Evolutionary conservation across 2,329 filamentous ascomycete genomes (phyloP).

Genomic region (Penicillium concentricum): DNA sequence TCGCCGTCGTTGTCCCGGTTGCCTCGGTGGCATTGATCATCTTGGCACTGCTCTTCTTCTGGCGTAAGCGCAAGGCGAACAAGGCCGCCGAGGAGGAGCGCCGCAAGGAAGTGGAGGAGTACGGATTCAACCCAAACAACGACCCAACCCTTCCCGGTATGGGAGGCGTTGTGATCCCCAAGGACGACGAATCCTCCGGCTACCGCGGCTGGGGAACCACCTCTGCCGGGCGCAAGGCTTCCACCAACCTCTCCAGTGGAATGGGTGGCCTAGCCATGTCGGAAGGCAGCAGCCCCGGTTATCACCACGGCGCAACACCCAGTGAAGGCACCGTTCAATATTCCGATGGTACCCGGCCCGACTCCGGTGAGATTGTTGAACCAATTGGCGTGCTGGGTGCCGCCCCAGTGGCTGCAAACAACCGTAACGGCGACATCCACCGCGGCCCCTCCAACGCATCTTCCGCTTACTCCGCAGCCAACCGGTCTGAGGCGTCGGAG

Average conservation of each 20-base stretch:
- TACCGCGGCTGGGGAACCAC: slow-evolving; percentile 94
- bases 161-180: slow-evolving; percentile 56
- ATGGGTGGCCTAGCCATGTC: slow-evolving; percentile 64
- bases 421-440: slow-evolving; percentile 69
- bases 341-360: slow-evolving; percentile 61
- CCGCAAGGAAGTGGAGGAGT: slow-evolving; percentile 95
- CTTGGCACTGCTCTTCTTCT: slow-evolving; percentile 74
- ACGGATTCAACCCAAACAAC: slow-evolving; percentile 95
- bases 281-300: slow-evolving; percentile 61
- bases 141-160: slow-evolving; percentile 74
- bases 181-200: slow-evolving; percentile 68
- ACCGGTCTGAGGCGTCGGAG: slow-evolving; percentile 65
- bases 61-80: slow-evolving; percentile 82
- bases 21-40: slow-evolving; percentile 80
- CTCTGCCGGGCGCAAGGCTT: slow-evolving; percentile 75
- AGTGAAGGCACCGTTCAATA: slow-evolving; percentile 57
- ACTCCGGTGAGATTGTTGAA: slow-evolving; percentile 73
- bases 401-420: slow-evolving; percentile 63
- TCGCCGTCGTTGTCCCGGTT: slow-evolving; percentile 92
- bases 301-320: slow-evolving; percentile 59
- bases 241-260: slow-evolving; percentile 83
- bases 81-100: slow-evolving; percentile 84
- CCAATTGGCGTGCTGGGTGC: slow-evolving; percentile 77
- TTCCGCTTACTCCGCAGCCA: slow-evolving; percentile 84
- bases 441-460: slow-evolving; percentile 94